Conservation (phyloP, 179 eudicot genomes). For the Beta macrorhiza region DNA sequence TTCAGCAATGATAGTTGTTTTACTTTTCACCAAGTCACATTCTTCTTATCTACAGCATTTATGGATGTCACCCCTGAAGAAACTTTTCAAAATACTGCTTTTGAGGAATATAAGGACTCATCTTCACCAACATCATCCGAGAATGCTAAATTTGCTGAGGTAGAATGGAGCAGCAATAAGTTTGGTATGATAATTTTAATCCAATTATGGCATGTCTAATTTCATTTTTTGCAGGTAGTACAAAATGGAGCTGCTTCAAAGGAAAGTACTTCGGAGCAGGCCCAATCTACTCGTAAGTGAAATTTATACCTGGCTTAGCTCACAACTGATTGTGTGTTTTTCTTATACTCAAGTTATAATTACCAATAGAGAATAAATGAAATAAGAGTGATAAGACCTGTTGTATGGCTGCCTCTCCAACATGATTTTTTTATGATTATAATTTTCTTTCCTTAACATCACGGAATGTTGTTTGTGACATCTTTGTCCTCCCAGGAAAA, state of each 20-base stretch:
- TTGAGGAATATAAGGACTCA: constrained; percentile 53
- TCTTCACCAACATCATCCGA: constrained; percentile 39
- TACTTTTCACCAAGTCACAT: not conserved
- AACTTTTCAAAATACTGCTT: constrained; percentile 57
- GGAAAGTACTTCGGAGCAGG: constrained; percentile 41
- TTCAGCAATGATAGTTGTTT: not conserved
- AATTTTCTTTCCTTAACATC: not conserved
- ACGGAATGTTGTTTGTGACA: not conserved
- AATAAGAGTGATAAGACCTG: not conserved
- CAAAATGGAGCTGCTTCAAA: constrained; percentile 65
- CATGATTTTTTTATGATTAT: not conserved
- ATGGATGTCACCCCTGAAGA: constrained; percentile 87
- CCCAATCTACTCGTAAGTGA: constrained; percentile 53
- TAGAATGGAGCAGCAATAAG: constrained; percentile 33
- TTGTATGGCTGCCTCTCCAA: not conserved
- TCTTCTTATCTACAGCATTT: constrained; percentile 56
- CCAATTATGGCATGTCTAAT: not conserved
- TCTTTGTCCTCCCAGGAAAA: constrained; percentile 42
- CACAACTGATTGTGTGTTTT: not conserved
- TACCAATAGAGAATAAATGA: not conserved
- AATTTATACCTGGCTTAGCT: not conserved
- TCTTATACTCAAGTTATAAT: not conserved
- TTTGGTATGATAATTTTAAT: constrained; percentile 11
- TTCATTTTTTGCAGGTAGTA: constrained; percentile 44
- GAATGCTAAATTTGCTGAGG: constrained; percentile 40